Evolutionary conservation across 2,329 filamentous ascomycete species (phyloP), one percentile per base, ranked within the genome.

Genomic region (Colletotrichum truncatum): DNA sequence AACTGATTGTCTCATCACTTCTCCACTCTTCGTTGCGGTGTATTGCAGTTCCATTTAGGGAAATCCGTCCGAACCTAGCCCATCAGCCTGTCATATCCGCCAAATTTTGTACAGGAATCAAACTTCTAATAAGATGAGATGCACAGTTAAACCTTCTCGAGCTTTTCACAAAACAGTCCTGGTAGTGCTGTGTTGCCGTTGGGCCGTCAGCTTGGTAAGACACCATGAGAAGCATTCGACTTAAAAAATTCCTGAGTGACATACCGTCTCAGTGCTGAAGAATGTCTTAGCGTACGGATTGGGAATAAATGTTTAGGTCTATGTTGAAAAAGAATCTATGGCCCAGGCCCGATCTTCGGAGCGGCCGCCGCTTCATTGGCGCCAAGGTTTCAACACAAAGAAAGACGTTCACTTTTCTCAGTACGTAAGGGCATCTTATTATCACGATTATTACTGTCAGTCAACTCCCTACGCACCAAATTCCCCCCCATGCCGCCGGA

Each of bases 1-100:
- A 63, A 60, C 46, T 53, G 46, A 60, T 64, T 53, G 46, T 59
- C 54, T 59, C 54, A 36, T 38, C 16, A 23, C n/a, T 18, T 53
- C 39, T n/a, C 62, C 48, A 64, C 62, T 25, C 26, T 8, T 36
- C n/a, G 21, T 28, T 54, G 18, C 39, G 8, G 25, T 54, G 39
- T 25, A 52, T 46, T 36, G 30, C 28, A 28, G 32, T 39, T 36
- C 30, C 12, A 10, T 52, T 46, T 52, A 43, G 53, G 38, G 43
- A 45, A 38, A 21, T 12, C 30, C 46, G 30, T 32, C 46, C 46
- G 41, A 41, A 32, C 26, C 32, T 34, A 39, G 32, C 28, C 52
- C 59, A 25, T 9, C 16, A 23, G 10, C 23, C 48, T 18, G n/a
- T 21, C 57, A n/a, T n/a, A n/a, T n/a, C n/a, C n/a, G n/a, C n/a